Base-by-base conservation (phyloP, 305 asterid genomes). In the Fraxinus sp. region DNA sequence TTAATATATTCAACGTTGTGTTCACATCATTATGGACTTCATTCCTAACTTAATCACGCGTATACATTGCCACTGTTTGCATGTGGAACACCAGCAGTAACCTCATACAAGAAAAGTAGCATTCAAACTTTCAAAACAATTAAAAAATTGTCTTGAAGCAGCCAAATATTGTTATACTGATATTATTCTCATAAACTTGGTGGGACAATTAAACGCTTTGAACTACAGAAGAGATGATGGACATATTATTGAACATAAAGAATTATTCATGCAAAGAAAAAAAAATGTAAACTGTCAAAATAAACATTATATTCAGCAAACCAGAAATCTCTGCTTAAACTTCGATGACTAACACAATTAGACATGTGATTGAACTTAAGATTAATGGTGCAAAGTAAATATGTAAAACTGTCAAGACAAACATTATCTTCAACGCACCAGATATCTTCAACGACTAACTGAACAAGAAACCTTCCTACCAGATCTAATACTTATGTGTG, bases 401-500 rank as follows among this genome's bases (percentile, higher is more conserved):
- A 70, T 13, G 75, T 70, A 72, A 2, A 32, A 49, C 14, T 73
- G 20, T 32, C 52, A 52, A 35, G 8, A 33, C 35, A 41, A 39
- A 14, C 35, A 11, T 77, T 49, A 20, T 62, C 37, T 18, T 46
- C 11, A 46, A 52, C 46, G 22, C 39, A 41, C 73, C 52, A 78
- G 32, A 74, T 14, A 52, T 49, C 28, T n/a, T 55, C 39, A 78
- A 73, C 18, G 16, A 5, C 39, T 68, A 13, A 55, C 64, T 55
- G 75, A 77, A 82, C 79, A 49, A 71, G 66, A 70, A 57, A 33
- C 22, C 79, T 77, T 78, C 46, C 30, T 16, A 81, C 10, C 20
- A 70, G 39, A 32, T 7, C 75, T 70, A 70, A 70, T 70, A 70
- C 18, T 14, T 70, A 3, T 32, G 4, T 70, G 41, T 28, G 39